These are phyloP conservation scores for Bocquillonia castaneifolia DNA, from an alignment of 441 rosid genomes.

Conservation along the genomic window DNA sequence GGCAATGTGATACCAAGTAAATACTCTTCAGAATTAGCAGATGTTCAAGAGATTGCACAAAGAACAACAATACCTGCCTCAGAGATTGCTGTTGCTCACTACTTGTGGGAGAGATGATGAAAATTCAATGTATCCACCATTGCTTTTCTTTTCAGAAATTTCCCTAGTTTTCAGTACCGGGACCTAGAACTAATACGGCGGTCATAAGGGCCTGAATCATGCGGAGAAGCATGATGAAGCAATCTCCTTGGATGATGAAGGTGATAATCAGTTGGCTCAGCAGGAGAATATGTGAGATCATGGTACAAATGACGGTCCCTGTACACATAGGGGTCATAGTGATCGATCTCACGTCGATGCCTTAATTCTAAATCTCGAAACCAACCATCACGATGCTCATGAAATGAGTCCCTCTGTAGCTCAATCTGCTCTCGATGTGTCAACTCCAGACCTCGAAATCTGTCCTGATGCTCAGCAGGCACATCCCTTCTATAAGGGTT, in stretches of 20 bases:
- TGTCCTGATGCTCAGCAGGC: constrained; percentile 8
- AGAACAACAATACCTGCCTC: neutral
- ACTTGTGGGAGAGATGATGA: neutral
- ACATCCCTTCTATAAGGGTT: constrained; percentile 16
- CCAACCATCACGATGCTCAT: constrained; percentile 2
- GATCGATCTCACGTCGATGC: constrained; percentile 10
- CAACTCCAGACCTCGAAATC: constrained; percentile 6
- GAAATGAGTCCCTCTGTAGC: neutral
- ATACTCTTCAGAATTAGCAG: too few relatives aligned
- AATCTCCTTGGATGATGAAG: neutral
- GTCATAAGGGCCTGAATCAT: neutral
- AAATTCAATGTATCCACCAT: neutral
- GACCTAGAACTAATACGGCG: constrained; percentile 3
- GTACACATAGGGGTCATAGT: neutral
- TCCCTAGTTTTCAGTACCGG: neutral
- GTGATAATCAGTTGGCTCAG: constrained; percentile 9
- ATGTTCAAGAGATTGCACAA: neutral
- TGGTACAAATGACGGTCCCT: neutral
- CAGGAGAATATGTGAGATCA: constrained; percentile 5
- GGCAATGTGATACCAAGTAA: too few relatives aligned
- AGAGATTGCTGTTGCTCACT: neutral
- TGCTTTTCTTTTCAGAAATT: too few relatives aligned
- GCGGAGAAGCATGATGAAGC: neutral
- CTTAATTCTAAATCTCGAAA: constrained; percentile 10
- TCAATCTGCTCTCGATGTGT: constrained; percentile 6